Evolutionary conservation across 768 basidiomycete species (phyloP).

Genomic region (Boletus speciosus): DNA sequence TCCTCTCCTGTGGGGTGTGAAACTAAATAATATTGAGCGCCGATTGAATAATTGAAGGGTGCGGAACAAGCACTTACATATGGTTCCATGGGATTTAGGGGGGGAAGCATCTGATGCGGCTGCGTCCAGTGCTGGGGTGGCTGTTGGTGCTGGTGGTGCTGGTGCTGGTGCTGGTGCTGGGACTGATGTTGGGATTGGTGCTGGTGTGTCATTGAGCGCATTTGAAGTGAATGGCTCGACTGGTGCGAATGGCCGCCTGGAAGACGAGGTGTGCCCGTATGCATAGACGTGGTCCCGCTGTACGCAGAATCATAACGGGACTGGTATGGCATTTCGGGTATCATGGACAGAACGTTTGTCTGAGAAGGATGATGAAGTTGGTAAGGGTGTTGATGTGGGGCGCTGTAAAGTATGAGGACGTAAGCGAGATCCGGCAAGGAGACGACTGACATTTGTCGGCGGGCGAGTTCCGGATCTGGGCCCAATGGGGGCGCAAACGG

Average conservation of each 20-base stretch:
- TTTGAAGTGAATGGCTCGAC: constrained; percentile 36
- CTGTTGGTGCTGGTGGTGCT: constrained; percentile 29
- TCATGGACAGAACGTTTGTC: constrained; percentile 49
- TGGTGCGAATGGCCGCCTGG: constrained; percentile 27
- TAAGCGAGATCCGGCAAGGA: neutral
- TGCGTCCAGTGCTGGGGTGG: constrained; percentile 49
- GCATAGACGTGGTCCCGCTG: constrained; percentile 31
- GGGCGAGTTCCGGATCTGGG: constrained; percentile 41
- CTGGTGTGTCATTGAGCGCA: constrained; percentile 49
- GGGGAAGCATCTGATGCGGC: constrained; percentile 38
- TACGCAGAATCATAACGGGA: constrained; percentile 55
- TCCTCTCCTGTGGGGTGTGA: constrained; percentile 44
- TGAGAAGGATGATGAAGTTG: constrained; percentile 38
- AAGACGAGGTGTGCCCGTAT: constrained; percentile 37
- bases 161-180: constrained; percentile 26
- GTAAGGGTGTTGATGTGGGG: constrained; percentile 39
- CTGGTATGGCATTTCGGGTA: constrained; percentile 58
- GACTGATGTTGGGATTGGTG: constrained; percentile 32
- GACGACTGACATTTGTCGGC: constrained; percentile 46
- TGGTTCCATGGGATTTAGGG: constrained; percentile 55
- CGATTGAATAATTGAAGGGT: neutral
- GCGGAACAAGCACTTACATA: constrained; percentile 48
- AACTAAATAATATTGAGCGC: constrained; percentile 16
- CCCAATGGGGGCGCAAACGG: constrained; percentile 43
- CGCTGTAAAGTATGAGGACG: constrained; percentile 30